A percentile compares a stretch with the other conserved stretches of the same genome.
Conservation (phyloP, 2,329 filamentous ascomycete species). For the Claviceps fusiformis region DNA sequence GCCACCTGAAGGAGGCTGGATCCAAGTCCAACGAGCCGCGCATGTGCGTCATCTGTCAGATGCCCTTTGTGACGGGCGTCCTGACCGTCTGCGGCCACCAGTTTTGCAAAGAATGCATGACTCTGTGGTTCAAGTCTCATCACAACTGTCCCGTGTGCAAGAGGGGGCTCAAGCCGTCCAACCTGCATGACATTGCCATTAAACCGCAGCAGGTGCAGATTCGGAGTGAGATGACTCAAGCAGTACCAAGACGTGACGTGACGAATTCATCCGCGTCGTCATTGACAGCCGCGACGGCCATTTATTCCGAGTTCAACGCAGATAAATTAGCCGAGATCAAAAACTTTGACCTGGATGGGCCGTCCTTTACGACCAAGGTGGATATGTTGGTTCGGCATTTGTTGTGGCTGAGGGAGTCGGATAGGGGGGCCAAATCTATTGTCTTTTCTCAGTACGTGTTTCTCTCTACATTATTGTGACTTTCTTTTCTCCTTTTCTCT, state of each 20-base stretch:
- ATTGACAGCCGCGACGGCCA: constrained; percentile 23
- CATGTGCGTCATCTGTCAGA: constrained; percentile 78
- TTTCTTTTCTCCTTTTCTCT: neutral
- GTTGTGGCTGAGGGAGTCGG: constrained; percentile 69
- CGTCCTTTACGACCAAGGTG: constrained; percentile 79
- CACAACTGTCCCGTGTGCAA: constrained; percentile 81
- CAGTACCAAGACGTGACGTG: constrained; percentile 7
- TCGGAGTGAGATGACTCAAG: constrained; percentile 23
- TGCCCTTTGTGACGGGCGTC: constrained; percentile 61
- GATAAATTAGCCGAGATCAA: constrained; percentile 68
- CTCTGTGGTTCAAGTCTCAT: constrained; percentile 61
- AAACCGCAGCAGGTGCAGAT: constrained; percentile 63
- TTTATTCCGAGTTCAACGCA: constrained; percentile 67
- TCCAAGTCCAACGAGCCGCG: constrained; percentile 49
- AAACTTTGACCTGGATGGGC: constrained; percentile 57
- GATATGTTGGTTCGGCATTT: constrained; percentile 72
- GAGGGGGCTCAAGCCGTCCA: constrained; percentile 43
- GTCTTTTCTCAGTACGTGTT: constrained; percentile 66
- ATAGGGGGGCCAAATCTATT: constrained; percentile 80
- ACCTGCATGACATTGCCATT: constrained; percentile 75
- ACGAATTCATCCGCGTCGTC: constrained; percentile 10
- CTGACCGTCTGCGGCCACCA: constrained; percentile 83
- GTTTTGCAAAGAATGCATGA: constrained; percentile 82
- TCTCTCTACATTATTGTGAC: neutral
- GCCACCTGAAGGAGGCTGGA: constrained; percentile 43